Conservation (phyloP, 2,329 filamentous ascomycete species). For the Rugonectria rugulosa region DNA sequence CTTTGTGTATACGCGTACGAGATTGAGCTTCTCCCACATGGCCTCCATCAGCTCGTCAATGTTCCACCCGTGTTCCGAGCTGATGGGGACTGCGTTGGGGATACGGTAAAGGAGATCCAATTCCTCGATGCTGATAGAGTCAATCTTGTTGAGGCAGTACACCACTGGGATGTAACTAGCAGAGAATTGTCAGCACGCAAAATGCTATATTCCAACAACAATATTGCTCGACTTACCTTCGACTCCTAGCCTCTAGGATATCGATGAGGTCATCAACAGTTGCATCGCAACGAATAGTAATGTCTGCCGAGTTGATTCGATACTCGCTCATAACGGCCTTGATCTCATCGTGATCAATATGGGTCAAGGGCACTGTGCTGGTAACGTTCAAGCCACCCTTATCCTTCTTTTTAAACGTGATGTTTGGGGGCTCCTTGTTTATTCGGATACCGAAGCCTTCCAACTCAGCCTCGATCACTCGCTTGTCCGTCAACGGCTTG, state of each 20-base stretch:
- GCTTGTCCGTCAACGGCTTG: constrained; percentile 96
- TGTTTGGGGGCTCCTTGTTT: constrained; percentile 97
- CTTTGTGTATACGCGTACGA: constrained; percentile 96
- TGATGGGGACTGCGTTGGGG: constrained; percentile 96
- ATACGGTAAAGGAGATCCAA: constrained; percentile 96
- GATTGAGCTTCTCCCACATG: constrained; percentile 97
- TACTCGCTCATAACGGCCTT: constrained; percentile 98
- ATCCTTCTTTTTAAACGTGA: constrained; percentile 99
- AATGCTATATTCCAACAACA: constrained; percentile 3
- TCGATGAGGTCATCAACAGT: constrained; percentile 98
- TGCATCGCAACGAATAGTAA: constrained; percentile 96
- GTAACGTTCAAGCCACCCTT: constrained; percentile 97
- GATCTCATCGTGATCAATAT: constrained; percentile 96
- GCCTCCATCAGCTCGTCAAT: constrained; percentile 94
- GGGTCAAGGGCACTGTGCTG: constrained; percentile 88
- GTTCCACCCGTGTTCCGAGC: constrained; percentile 98
- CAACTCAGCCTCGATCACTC: constrained; percentile 91
- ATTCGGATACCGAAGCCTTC: constrained; percentile 98
- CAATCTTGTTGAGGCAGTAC: constrained; percentile 99
- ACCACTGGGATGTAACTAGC: constrained; percentile 97
- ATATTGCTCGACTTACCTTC: constrained; percentile 51
- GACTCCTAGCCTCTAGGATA: constrained; percentile 89
- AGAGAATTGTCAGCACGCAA: constrained; percentile 23
- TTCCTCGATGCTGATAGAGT: constrained; percentile 97
- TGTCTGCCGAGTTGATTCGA: constrained; percentile 94